Evolutionary conservation across 306 rosid species (phyloP).

Genomic region (Malus sieversii): DNA sequence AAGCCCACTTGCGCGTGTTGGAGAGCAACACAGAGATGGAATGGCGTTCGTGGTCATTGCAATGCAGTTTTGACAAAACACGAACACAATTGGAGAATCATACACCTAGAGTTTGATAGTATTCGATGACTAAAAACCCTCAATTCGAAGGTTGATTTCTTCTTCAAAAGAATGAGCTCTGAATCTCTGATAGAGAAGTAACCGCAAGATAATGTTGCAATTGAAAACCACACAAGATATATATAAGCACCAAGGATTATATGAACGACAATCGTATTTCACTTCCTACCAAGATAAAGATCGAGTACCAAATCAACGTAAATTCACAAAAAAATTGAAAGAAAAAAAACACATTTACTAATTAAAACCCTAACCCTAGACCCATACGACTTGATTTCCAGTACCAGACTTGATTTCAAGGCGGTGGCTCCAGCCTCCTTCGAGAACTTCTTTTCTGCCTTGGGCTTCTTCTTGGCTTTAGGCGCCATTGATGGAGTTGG

Average conservation of each 20-base stretch:
- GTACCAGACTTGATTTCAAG: neutral
- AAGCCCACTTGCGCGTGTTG: too few species aligned
- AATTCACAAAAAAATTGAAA: neutral
- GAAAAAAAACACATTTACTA: neutral
- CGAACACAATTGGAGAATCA: too few species aligned
- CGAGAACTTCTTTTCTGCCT: slow-evolving; percentile 68
- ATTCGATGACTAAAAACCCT: neutral
- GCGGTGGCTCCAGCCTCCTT: slow-evolving; percentile 47
- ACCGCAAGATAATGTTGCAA: too few species aligned
- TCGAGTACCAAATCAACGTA: neutral
- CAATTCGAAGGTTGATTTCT: too few species aligned
- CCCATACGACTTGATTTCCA: neutral
- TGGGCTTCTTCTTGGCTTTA: slow-evolving; percentile 23
- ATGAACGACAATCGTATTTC: neutral
- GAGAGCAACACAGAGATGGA: too few species aligned
- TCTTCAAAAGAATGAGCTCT: too few species aligned
- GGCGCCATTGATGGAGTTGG: neutral
- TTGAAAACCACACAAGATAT: neutral
- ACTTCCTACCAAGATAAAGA: neutral
- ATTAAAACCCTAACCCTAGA: neutral
- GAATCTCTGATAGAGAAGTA: too few species aligned
- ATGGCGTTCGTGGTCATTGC: too few species aligned
- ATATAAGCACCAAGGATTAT: neutral
- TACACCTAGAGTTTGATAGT: too few species aligned
- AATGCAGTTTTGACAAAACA: too few species aligned